Conservation (phyloP, 83 land plant genomes). For the Picea mariana region DNA sequence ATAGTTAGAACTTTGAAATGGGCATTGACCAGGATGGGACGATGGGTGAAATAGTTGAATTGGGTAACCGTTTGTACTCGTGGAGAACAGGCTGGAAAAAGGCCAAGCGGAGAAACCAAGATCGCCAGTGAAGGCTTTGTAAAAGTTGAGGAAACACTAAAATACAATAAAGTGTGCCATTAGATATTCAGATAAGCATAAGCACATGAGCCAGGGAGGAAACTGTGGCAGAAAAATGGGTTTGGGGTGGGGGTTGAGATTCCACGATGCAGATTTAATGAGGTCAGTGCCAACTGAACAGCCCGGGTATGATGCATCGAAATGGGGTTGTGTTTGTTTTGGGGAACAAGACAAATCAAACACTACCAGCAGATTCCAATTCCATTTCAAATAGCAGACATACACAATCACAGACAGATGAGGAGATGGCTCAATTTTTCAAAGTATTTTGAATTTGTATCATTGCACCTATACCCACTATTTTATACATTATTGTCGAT, state of each 20-base stretch:
- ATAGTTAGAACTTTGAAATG: too few relatives aligned
- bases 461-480: too few relatives aligned
- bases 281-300: too few relatives aligned
- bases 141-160: background rate
- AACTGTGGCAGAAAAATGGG: slow-evolving; percentile 7
- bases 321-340: background rate
- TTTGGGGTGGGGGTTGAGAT: too few relatives aligned
- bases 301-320: background rate
- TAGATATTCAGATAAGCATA: background rate
- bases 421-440: background rate
- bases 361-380: background rate
- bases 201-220: background rate
- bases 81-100: slow-evolving; percentile 11
- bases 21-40: background rate
- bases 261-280: background rate
- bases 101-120: slow-evolving; percentile 1
- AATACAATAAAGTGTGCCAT: too few relatives aligned
- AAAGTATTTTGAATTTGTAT: too few relatives aligned
- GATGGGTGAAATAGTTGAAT: background rate
- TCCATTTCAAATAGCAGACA: slow-evolving; percentile 11
- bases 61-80: background rate
- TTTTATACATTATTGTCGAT: too few relatives aligned
- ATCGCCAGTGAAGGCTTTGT: background rate
- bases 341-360: slow-evolving; percentile 1
- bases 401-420: background rate